Evolutionary conservation across 2,329 filamentous ascomycete species (phyloP).

Genomic region (Neopestalotiopsis sp.): DNA sequence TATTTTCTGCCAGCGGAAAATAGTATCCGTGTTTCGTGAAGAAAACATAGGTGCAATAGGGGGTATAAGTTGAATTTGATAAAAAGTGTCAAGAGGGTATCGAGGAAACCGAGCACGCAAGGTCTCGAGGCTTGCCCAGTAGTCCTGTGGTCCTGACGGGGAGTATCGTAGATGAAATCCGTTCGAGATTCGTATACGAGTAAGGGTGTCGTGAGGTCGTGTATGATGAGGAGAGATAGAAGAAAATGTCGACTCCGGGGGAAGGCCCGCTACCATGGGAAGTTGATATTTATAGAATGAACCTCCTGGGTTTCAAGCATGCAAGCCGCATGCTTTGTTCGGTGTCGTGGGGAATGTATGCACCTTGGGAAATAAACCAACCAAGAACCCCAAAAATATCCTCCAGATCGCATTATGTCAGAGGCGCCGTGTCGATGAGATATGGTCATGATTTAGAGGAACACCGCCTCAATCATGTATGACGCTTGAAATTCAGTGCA

Average conservation of each 20-base stretch:
- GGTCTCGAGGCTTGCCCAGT: slow-evolving; percentile 32
- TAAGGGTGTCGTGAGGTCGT: slow-evolving; percentile 23
- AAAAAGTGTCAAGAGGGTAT: slow-evolving; percentile 18
- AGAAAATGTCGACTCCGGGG: slow-evolving; percentile 31
- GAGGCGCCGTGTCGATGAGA: slow-evolving; percentile 32
- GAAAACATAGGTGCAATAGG: slow-evolving; percentile 19
- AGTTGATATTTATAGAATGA: slow-evolving; percentile 20
- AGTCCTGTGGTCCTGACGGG: slow-evolving; percentile 23
- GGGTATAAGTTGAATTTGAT: slow-evolving; percentile 22
- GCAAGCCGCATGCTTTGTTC: slow-evolving; percentile 26
- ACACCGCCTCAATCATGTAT: slow-evolving; percentile 34
- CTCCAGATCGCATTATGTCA: slow-evolving; percentile 28
- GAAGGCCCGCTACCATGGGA: slow-evolving; percentile 29
- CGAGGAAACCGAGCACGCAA: slow-evolving; percentile 33
- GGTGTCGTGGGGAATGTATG: slow-evolving; percentile 23
- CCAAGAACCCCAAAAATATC: slow-evolving; percentile 25
- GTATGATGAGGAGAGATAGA: slow-evolving; percentile 28
- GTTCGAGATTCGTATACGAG: slow-evolving; percentile 15
- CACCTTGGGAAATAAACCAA: background rate
- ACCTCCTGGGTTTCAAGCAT: slow-evolving; percentile 32
- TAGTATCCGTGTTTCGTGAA: slow-evolving; percentile 1
- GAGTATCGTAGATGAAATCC: slow-evolving; percentile 24
- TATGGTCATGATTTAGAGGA: slow-evolving; percentile 33
- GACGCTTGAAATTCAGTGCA: slow-evolving; percentile 30
- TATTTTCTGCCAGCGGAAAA: slow-evolving; percentile 23